Base-by-base conservation (phyloP, 2,329 filamentous ascomycete species). In the Cadophora sp. region DNA sequence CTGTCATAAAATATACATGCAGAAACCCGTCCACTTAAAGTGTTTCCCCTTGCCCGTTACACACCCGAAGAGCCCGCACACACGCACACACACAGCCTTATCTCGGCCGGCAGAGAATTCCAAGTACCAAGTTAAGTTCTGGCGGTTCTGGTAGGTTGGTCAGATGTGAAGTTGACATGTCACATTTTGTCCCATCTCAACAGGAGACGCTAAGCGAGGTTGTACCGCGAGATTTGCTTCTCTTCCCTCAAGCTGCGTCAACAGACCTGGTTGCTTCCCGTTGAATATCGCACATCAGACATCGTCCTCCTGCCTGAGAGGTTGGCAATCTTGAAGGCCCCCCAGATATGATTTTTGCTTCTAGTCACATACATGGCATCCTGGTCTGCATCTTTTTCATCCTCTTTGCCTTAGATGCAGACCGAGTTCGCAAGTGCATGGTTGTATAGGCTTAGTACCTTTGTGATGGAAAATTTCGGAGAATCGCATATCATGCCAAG, bases 321-420 rank as follows among this genome's bases (percentile, higher is more conserved):
- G 33, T 3, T 24, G 30, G 51, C n/a, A 9, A 22, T 39, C 18
- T 56, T 20, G 1, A 14, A 56, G 14, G 6, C 18, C 3, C 3
- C 51, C 16, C 36, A 24, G 11, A 22, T 41, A 58, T 58, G 7
- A 16, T 13, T 58, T 58, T 58, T 16, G 13, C n/a, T 16, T n/a
- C 33, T 41, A n/a, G 53, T 39, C 53, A 43, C 53, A 22, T 39
- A 58, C 43, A 58, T 43, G 33, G n/a, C 53, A 58, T 24, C 53
- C 53, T 22, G 11, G 36, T 58, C 30, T 39, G n/a, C 20, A 18
- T 14, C 7, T 22, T 22, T 7, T n/a, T 3, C 24, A 39, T 39
- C 36, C 36, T 39, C 36, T 39, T 39, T 39, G 36, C 11, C 7
- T 39, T 13, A 18, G 53, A n/a, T 41, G 8, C 30, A 58, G 53